These are phyloP conservation scores for Sordariomycetes sp. DNA, from an alignment of 2,329 filamentous ascomycete species.

Conservation along the genomic window DNA sequence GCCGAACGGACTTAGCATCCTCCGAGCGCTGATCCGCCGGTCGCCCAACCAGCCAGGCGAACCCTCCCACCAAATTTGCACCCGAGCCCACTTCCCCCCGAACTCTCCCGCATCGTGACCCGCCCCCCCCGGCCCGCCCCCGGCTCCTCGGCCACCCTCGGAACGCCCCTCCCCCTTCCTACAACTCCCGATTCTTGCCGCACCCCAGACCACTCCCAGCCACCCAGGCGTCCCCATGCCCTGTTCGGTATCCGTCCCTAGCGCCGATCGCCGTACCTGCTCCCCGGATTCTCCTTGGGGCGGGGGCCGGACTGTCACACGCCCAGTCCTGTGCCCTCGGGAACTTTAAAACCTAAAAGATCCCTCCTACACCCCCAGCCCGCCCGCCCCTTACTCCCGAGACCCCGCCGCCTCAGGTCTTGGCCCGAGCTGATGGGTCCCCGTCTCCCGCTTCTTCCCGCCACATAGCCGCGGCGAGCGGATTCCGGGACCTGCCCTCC, in stretches of 20 bases:
- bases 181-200: constrained; percentile 4
- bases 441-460: not conserved
- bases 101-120: not conserved
- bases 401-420: not conserved
- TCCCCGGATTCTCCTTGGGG: not conserved
- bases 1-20: not conserved
- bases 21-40: not conserved
- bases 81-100: not conserved
- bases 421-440: not conserved
- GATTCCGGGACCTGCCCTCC: too few relatives aligned
- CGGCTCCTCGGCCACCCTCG: constrained; percentile 1
- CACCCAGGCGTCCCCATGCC: not conserved
- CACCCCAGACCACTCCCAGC: not conserved
- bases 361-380: too few relatives aligned
- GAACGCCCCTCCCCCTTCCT: not conserved
- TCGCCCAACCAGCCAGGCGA: not conserved
- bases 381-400: too few relatives aligned
- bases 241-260: not conserved
- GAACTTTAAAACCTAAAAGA: too few relatives aligned
- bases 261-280: not conserved
- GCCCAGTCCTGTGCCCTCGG: not conserved
- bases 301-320: not conserved
- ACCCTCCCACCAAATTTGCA: not conserved
- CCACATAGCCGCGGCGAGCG: not conserved
- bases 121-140: not conserved